Base-by-base conservation (phyloP, 2,329 filamentous ascomycete genomes). In the Fusarium sp. region DNA sequence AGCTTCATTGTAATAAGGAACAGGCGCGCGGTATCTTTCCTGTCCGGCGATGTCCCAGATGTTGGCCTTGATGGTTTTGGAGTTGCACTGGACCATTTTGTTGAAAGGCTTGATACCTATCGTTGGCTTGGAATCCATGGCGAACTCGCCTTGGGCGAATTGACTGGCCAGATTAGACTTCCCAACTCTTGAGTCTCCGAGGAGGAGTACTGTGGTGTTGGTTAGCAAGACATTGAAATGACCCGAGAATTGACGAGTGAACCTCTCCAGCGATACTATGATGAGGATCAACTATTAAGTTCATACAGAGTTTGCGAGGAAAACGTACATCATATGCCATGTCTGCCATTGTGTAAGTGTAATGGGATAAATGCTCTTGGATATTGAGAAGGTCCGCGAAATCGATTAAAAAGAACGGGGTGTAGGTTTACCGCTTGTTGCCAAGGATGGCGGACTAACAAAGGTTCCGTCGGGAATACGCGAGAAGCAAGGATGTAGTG, bases 91-190 rank as follows among this genome's bases (percentile, higher is more conserved):
- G 1, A 35, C n/a, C 11, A 55, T 35, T n/a, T 62, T 62, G 4
- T n/a, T 54, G 11, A 29, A 33, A 1, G 48, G 58, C 6, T 62
- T 62, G 5, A 62, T 41, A 7, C 57, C 58, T 0, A 62, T 23
- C 0, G 58, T 62, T 17, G 57, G 11, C 4, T 9, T 21, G 3
- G 29, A 41, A 2, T 55, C 49, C 2, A 36, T 11, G 15, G 42
- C 21, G 4, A 62, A 62, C 4, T 42, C 14, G 1, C n/a, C 10
- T 18, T 62, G 2, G 4, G 11, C 40, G 47, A 62, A 62, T 46
- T 62, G 58, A 31, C n/a, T 47, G 1, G 45, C 48, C 3, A 62
- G 20, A 15, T 46, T 62, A 13, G 57, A 55, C 21, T 62, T 62
- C 18, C 58, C 58, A 21, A 45, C 47, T 4, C 6, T 15, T 1